Base-by-base conservation (phyloP, 768 basidiomycete genomes). In the Leccinum boreale region DNA sequence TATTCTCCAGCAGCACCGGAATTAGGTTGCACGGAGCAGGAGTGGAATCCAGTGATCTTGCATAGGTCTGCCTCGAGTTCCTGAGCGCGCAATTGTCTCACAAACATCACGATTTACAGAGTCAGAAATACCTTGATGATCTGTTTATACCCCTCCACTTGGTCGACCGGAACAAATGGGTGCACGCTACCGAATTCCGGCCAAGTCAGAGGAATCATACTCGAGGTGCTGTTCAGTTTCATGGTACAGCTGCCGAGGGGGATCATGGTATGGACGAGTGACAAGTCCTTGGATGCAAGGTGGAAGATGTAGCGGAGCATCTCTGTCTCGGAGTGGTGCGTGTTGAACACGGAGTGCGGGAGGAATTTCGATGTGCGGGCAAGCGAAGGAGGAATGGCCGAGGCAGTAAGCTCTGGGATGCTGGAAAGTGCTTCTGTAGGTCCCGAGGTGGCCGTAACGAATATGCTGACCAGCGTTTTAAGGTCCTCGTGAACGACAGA, bases 1-100 rank as follows among this genome's bases (percentile, higher is more conserved):
- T 95, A 99, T 76, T 99, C 97, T 26, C 97, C 97, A 59, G 94
- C 92, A 17, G 97, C 97, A 46, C 97, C 97, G 14, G 97, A 98
- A 74, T 99, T 99, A 35, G 97, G 97, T 71, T 99, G 97, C n/a
- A 99, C 81, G 1, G 93, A 95, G 59, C 94, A 93, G 19, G 94
- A 86, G 62, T 92, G 83, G 77, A 98, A 97, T n/a, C 97, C 97
- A 12, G 97, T 98, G 58, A 98, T 92, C 67, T 82, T 89, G 79
- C 92, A 92, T 7, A 99, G 80, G 76, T 98, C 92, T 21, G 80
- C 74, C 71, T 96, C 94, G 56, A 99, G 79, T 78, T 98, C 97
- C 90, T 93, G 60, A n/a, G 42, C 28, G 55, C 19, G 47, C 1
- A 10, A 51, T 73, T 21, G 28, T 44, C 50, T 62, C 42, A 54